Evolutionary conservation across 257 asterid species (phyloP).

Genomic region (Lavandula angustifolia): DNA sequence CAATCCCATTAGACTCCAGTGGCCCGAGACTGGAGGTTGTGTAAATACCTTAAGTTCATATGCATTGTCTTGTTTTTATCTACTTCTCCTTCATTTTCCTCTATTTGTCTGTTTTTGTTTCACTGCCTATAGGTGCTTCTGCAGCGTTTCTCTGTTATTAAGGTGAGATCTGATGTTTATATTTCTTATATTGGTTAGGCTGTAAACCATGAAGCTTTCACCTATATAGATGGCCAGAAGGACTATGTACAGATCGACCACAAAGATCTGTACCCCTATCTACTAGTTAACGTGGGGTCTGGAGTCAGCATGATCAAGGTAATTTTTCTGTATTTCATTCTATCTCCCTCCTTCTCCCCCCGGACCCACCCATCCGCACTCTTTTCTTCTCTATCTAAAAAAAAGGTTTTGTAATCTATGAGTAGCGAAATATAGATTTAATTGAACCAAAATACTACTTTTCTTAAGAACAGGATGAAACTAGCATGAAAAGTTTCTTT

Average conservation of each 20-base stretch:
- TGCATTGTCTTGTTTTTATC: no score
- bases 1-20: no score
- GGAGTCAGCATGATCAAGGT: constrained; percentile 99
- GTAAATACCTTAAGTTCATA: no score
- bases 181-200: constrained; percentile 48
- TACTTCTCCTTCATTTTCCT: no score
- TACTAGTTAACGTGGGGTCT: constrained; percentile 92
- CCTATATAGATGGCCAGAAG: constrained; percentile 68
- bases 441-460: neutral
- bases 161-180: no score
- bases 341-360: no score
- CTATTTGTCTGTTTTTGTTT: no score
- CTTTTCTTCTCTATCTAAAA: neutral
- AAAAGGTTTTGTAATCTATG: neutral
- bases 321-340: neutral
- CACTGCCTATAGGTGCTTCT: no score
- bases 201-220: constrained; percentile 79
- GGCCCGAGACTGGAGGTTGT: no score
- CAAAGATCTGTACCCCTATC: constrained; percentile 90
- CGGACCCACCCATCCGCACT: neutral
- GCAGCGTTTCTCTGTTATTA: no score
- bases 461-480: no score
- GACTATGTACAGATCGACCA: constrained; percentile 79
- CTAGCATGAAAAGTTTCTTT: no score
- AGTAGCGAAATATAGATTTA: constrained; percentile 17